A percentile compares a stretch with the other conserved stretches of the same genome.
These are phyloP conservation scores for Aspergillus aculeatinus DNA, from an alignment of 2,329 filamentous ascomycete genomes.

Conservation along the genomic window DNA sequence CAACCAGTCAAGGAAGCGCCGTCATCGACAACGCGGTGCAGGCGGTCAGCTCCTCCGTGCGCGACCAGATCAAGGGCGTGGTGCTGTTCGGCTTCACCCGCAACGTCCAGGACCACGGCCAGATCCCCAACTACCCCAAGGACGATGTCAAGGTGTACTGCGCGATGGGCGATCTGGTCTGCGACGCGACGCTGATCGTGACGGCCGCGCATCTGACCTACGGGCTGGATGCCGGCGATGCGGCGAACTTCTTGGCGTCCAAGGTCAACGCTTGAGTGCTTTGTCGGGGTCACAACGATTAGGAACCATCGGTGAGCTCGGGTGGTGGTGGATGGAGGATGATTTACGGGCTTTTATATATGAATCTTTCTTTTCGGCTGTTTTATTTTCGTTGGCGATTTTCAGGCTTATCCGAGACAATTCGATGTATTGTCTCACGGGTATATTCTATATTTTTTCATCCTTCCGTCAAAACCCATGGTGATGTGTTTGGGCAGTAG, in stretches of 20 bases:
- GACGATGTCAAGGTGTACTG: conserved; percentile 22
- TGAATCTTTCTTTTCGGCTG: too few species aligned
- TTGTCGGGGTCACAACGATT: too few species aligned
- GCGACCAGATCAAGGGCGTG: conserved; percentile 38
- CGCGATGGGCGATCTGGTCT: conserved; percentile 21
- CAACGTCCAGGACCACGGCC: conserved; percentile 19
- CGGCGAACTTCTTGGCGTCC: conserved; percentile 16
- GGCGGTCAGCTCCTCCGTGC: conserved; percentile 27
- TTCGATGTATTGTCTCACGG: too few species aligned
- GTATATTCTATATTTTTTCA: too few species aligned
- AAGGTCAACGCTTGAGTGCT: conserved; percentile 4
- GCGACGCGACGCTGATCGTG: conserved; percentile 19
- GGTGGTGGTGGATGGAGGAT: too few species aligned
- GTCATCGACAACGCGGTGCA: conserved; percentile 44
- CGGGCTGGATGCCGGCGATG: conserved; percentile 12
- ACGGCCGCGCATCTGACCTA: conserved; percentile 21
- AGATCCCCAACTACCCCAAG: conserved; percentile 22
- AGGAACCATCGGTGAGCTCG: too few species aligned
- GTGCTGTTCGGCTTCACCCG: conserved; percentile 43
- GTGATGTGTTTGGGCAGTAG: too few species aligned
- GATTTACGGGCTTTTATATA: too few species aligned
- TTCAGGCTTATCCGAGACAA: too few species aligned
- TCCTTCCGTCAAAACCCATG: too few species aligned
- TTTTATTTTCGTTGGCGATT: too few species aligned
- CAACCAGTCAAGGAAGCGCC: conserved; percentile 42